phyloP scores from a whole-genome alignment of 495 filamentous ascomycete genomes.

The Hypoxylon fragiforme region DNA sequence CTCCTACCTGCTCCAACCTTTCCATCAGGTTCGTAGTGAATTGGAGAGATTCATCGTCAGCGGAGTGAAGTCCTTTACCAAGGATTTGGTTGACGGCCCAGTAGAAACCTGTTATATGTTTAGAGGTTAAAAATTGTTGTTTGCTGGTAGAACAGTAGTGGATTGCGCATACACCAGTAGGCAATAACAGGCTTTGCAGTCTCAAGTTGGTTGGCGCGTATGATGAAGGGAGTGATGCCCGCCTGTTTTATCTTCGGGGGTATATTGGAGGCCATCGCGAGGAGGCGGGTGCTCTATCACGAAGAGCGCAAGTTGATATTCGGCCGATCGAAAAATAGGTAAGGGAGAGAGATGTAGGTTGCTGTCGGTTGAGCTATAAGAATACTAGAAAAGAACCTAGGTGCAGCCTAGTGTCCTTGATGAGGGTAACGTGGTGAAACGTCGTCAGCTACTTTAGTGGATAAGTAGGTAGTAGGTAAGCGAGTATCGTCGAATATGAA shows the following conservation, averaged over 20 bases:
- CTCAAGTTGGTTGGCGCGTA: slow-evolving; percentile 83
- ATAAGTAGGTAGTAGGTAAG: too few relatives aligned
- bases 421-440: too few relatives aligned
- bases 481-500: too few relatives aligned
- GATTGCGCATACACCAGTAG: slow-evolving; percentile 85
- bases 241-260: slow-evolving; percentile 74
- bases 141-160: too few relatives aligned
- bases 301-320: neutral
- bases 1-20: slow-evolving; percentile 77
- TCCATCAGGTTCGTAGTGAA: slow-evolving; percentile 89
- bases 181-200: slow-evolving; percentile 80
- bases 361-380: too few relatives aligned
- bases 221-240: slow-evolving; percentile 74
- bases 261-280: slow-evolving; percentile 69
- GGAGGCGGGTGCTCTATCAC: neutral
- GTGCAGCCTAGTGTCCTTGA: too few relatives aligned
- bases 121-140: slow-evolving; percentile 11
- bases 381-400: too few relatives aligned
- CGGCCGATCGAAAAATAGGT: neutral
- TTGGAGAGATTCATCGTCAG: slow-evolving; percentile 69
- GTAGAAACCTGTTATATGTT: slow-evolving; percentile 69
- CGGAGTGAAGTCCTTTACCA: slow-evolving; percentile 71
- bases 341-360: too few relatives aligned
- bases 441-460: too few relatives aligned
- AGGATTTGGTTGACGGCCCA: slow-evolving; percentile 93